Conservation (phyloP, 805 yeast species). For the Metschnikowia dekortorum region DNA sequence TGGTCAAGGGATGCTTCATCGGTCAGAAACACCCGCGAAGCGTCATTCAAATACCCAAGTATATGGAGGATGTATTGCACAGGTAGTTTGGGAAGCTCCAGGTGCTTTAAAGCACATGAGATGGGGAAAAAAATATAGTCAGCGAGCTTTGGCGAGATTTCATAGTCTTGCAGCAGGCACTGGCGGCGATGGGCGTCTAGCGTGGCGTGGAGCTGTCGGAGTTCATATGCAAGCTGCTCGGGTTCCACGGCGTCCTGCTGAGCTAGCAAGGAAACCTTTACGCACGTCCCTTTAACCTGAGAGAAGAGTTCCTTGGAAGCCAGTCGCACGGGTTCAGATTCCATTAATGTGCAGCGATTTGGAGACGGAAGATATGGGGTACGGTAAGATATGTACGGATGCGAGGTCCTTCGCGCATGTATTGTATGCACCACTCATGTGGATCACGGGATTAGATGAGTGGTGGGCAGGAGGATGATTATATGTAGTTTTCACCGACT, state of each 20-base stretch:
- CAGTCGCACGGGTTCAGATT: conserved; percentile 10
- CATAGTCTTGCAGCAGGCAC: conserved; percentile 13
- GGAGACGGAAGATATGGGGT: background rate
- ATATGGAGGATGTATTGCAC: conserved; percentile 24
- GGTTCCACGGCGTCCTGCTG: conserved; percentile 10
- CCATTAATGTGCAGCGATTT: conserved; percentile 7
- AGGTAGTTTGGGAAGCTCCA: conserved; percentile 19
- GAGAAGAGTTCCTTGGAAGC: conserved; percentile 27
- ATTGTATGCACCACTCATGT: too few relatives aligned
- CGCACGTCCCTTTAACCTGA: conserved; percentile 28
- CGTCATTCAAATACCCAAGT: conserved; percentile 23
- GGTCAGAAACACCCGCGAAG: conserved; percentile 28
- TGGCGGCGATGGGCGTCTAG: conserved; percentile 15
- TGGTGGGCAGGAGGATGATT: too few relatives aligned
- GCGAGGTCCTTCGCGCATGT: too few relatives aligned
- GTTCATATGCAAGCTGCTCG: conserved; percentile 6
- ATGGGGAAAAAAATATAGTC: conserved; percentile 41
- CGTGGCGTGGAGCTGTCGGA: conserved; percentile 8
- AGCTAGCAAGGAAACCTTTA: conserved; percentile 23
- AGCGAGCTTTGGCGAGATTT: conserved; percentile 29
- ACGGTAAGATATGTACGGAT: too few relatives aligned
- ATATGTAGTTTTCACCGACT: too few relatives aligned
- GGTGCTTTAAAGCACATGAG: conserved; percentile 28
- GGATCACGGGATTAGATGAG: too few relatives aligned
- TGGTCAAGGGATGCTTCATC: conserved; percentile 29